Percentiles rank a stretch among this genome's conserved stretches.
These are phyloP conservation scores for Asparagopsis taxiformis DNA, from an alignment of 31 red algal genomes.

Conservation along the genomic window DNA sequence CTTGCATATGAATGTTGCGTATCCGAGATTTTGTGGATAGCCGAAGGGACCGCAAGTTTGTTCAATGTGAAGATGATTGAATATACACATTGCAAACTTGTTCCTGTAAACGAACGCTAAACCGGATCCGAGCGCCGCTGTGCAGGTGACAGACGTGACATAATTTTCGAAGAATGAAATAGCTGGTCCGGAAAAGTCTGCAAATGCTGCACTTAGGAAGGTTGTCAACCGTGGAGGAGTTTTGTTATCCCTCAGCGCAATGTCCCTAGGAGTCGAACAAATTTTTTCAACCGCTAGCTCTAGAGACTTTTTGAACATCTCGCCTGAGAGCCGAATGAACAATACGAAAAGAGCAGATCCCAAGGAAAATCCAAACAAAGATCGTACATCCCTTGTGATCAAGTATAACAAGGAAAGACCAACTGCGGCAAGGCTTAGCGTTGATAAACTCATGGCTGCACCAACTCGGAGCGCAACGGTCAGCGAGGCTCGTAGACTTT, in stretches of 20 bases:
- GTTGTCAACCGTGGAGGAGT: conserved; percentile 28
- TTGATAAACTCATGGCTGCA: conserved; percentile 37
- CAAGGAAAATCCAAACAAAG: conserved; percentile 57
- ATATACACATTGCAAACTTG: conserved; percentile 70
- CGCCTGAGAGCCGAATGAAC: conserved; percentile 70
- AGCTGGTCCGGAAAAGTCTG: conserved; percentile 27
- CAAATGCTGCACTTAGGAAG: conserved; percentile 41
- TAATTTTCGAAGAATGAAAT: conserved; percentile 44
- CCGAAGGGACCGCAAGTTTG: conserved; percentile 60
- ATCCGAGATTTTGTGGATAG: conserved; percentile 40
- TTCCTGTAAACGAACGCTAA: conserved; percentile 63
- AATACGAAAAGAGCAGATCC: conserved; percentile 58
- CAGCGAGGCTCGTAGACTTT: conserved; percentile 23
- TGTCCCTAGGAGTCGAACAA: conserved; percentile 15
- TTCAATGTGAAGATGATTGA: conserved; percentile 75
- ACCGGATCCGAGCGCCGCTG: conserved; percentile 49
- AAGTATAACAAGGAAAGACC: conserved; percentile 52
- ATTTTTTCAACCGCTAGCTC: conserved; percentile 21
- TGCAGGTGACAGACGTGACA: conserved; percentile 29
- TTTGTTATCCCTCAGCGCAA: conserved; percentile 17
- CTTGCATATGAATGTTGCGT: conserved; percentile 66
- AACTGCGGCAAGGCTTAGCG: conserved; percentile 51
- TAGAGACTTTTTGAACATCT: conserved; percentile 51
- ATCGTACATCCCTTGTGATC: conserved; percentile 63
- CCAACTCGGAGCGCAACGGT: conserved; percentile 60